Evolutionary conservation across 352 stramenopile genomes (phyloP).

Genomic region (Phytophthora boehmeriae): DNA sequence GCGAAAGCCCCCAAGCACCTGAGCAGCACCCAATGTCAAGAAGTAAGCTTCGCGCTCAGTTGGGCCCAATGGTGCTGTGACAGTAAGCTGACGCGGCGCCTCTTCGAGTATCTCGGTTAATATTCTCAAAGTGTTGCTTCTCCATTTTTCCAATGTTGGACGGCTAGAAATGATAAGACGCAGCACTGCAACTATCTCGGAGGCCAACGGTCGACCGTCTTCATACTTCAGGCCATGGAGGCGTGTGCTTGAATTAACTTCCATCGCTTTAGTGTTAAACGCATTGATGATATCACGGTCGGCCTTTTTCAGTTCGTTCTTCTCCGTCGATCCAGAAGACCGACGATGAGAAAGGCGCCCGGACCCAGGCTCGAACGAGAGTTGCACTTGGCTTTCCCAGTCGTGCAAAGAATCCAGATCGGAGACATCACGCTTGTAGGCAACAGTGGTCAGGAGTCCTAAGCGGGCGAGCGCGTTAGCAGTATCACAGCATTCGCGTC

Average conservation of each 20-base stretch:
- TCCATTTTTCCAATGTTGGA: conserved; percentile 28
- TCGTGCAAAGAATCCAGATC: conserved; percentile 49
- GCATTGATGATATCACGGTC: conserved; percentile 40
- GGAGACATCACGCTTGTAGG: conserved; percentile 37
- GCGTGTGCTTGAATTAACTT: conserved; percentile 13
- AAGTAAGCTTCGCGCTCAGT: conserved; percentile 31
- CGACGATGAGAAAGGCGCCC: conserved; percentile 46
- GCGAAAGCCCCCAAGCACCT: conserved; percentile 54
- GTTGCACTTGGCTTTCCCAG: conserved; percentile 51
- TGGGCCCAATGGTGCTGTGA: neutral
- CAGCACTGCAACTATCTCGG: conserved; percentile 44
- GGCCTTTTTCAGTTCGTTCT: conserved; percentile 35
- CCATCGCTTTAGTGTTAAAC: conserved; percentile 44
- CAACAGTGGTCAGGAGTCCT: conserved; percentile 54
- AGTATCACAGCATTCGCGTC: conserved; percentile 38
- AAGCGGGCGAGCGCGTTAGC: conserved; percentile 44
- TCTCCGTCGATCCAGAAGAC: conserved; percentile 29
- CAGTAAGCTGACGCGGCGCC: conserved; percentile 23
- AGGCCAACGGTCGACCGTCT: conserved; percentile 37
- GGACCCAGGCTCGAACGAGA: conserved; percentile 51
- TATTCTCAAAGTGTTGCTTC: conserved; percentile 29
- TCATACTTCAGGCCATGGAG: conserved; percentile 17
- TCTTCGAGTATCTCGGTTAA: conserved; percentile 33
- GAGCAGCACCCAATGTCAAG: conserved; percentile 40
- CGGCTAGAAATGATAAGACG: conserved; percentile 29